Conservation (phyloP, 2,329 filamentous ascomycete species). For the Drechslerella dactyloides region DNA sequence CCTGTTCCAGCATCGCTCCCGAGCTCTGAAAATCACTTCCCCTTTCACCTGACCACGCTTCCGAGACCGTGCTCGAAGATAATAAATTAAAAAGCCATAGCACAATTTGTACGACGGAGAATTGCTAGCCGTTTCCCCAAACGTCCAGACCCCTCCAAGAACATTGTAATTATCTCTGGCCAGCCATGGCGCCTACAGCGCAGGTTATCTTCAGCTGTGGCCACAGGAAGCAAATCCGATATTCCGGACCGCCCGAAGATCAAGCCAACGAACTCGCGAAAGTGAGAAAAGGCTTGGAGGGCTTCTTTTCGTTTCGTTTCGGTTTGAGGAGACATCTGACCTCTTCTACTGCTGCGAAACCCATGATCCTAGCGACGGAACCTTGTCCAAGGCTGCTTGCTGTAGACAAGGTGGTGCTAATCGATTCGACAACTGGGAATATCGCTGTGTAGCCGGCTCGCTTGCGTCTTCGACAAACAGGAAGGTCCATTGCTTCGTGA, state of each 20-base stretch:
- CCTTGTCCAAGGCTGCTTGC: conserved; percentile 9
- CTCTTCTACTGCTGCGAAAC: conserved; percentile 14
- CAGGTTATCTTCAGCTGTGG: conserved; percentile 13
- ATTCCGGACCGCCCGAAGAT: conserved; percentile 38
- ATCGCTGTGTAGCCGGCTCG: conserved; percentile 32
- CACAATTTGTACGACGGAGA: not conserved
- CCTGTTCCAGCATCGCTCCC: conserved; percentile 21
- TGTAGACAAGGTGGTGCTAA: not conserved
- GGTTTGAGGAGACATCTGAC: conserved; percentile 47
- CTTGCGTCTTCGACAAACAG: conserved; percentile 33
- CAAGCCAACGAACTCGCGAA: conserved; percentile 14
- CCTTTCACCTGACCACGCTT: conserved; percentile 24
- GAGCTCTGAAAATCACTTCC: conserved; percentile 44
- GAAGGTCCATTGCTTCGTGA: conserved; percentile 18
- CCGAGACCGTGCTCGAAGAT: conserved; percentile 17
- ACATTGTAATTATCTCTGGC: not conserved
- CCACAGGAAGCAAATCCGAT: conserved; percentile 46
- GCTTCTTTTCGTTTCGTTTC: conserved; percentile 47
- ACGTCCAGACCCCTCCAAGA: not conserved
- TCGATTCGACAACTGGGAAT: conserved; percentile 20
- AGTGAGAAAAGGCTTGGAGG: conserved; percentile 14
- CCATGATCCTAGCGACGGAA: conserved; percentile 24
- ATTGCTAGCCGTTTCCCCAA: not conserved
- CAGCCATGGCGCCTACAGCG: conserved; percentile 6
- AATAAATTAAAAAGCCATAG: conserved; percentile 3